Base-by-base conservation (phyloP, 768 basidiomycete species). In the Suillus subluteus region DNA sequence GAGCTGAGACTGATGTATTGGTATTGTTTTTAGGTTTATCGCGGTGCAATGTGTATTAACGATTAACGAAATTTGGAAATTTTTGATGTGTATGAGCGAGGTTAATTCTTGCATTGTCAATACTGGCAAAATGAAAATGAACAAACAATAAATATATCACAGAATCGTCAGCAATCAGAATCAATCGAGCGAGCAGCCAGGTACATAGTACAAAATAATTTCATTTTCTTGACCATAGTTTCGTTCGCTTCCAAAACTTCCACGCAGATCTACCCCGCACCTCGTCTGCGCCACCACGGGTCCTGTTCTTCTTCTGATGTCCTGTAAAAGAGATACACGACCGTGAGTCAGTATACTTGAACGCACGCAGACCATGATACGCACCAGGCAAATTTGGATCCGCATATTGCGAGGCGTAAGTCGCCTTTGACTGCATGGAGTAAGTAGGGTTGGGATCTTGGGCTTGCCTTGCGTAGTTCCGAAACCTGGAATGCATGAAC, bases 231-330 rank as follows among this genome's bases (percentile, higher is more conserved):
- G 18, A 64, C 21, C 63, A 23, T 38, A 26, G 4, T 15, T 16
- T 58, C 23, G 26, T 13, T 59, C 58, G 26, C 62, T 50, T 68
- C 71, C 69, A 68, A 15, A 52, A 52, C 11, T 44, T 62, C 73
- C 68, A 66, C 43, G 68, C 8, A 5, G 76, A 41, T 35, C 32
- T 38, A 44, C 23, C 38, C 18, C 62, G 35, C 7, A 66, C 67
- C 4, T 35, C 63, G 21, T 59, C 65, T 9, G 66, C 32, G 4
- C 62, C 55, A 46, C 64, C 66, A 13, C 69, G 61, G 18, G 56
- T 16, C 54, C 63, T 11, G 3, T 32, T 32, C 32, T 68, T 62
- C 23, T 46, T 15, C 16, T 23, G 26, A 41, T 59, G n/a, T 18
- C 58, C 58, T 59, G 6, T 26, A 32, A 32, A 6, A 30, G n/a